These are phyloP conservation scores for Didymella keratinophila DNA, from an alignment of 2,329 filamentous ascomycete species.

Conservation along the genomic window DNA sequence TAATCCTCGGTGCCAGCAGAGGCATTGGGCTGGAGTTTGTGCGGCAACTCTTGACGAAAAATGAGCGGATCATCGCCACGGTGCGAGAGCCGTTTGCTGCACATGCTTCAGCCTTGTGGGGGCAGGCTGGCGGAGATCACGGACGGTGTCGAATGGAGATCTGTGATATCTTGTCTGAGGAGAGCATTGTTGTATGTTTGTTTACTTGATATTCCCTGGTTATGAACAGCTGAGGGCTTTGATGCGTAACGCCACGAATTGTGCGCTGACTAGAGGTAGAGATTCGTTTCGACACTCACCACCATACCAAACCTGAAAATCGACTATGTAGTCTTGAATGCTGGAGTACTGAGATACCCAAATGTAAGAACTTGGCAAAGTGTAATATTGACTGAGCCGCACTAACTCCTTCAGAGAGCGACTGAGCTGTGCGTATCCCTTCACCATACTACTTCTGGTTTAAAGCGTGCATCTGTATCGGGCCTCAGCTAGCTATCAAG, in stretches of 20 bases:
- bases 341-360: constrained; percentile 64
- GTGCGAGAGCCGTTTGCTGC: constrained; percentile 55
- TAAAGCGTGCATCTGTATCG: constrained; percentile 31
- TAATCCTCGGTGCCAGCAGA: constrained; percentile 57
- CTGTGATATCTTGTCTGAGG: constrained; percentile 63
- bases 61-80: constrained; percentile 61
- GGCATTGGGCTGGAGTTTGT: constrained; percentile 63
- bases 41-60: constrained; percentile 56
- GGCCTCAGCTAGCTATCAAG: constrained; percentile 20
- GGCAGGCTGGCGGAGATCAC: constrained; percentile 54
- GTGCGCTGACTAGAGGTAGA: constrained; percentile 40
- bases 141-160: constrained; percentile 58
- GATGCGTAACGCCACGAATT: neutral
- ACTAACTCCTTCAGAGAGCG: constrained; percentile 55
- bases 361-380: constrained; percentile 54
- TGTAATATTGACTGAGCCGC: constrained; percentile 24
- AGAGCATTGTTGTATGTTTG: constrained; percentile 57
- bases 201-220: constrained; percentile 2
- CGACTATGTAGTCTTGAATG: constrained; percentile 65
- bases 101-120: constrained; percentile 53
- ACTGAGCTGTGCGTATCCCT: constrained; percentile 57
- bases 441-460: constrained; percentile 31
- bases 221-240: neutral
- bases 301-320: constrained; percentile 55
- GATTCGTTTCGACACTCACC: constrained; percentile 54